Evolutionary conservation across 2,329 filamentous ascomycete genomes (phyloP).

Genomic region (Aspergillus pseudoglaucus): DNA sequence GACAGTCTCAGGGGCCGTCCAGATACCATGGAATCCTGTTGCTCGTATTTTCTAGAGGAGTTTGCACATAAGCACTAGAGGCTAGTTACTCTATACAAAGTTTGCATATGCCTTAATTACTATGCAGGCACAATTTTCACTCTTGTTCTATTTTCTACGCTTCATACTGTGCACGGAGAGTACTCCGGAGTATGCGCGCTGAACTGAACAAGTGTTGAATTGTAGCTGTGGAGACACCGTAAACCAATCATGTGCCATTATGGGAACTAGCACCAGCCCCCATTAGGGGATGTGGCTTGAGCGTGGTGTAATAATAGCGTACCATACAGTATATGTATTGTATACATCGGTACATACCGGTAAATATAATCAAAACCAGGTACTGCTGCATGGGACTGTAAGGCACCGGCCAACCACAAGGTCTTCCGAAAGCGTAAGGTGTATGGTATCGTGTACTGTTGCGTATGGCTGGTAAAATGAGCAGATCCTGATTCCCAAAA

Average conservation of each 20-base stretch:
- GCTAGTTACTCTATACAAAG: no score
- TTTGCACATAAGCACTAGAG: not conserved
- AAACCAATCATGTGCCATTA: not conserved
- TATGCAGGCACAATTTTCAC: not conserved
- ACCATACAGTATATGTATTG: no score
- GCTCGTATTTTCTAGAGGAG: not conserved
- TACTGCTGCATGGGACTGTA: no score
- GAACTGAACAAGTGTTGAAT: no score
- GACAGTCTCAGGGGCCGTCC: conserved; percentile 27
- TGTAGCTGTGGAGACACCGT: not conserved
- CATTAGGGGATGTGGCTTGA: not conserved
- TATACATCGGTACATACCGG: no score
- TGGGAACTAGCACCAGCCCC: not conserved
- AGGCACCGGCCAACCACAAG: no score
- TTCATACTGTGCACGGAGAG: no score
- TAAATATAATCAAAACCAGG: no score
- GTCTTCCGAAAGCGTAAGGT: no score
- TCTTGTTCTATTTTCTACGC: no score
- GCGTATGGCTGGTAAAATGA: not conserved
- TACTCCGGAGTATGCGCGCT: no score
- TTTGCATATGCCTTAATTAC: not conserved
- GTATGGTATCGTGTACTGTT: not conserved
- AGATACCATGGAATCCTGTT: not conserved
- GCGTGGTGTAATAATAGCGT: not conserved
- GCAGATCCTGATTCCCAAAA: conserved; percentile 22